These are phyloP conservation scores for Chlorophyllum brunneum DNA, from an alignment of 768 basidiomycete species.

Conservation along the genomic window DNA sequence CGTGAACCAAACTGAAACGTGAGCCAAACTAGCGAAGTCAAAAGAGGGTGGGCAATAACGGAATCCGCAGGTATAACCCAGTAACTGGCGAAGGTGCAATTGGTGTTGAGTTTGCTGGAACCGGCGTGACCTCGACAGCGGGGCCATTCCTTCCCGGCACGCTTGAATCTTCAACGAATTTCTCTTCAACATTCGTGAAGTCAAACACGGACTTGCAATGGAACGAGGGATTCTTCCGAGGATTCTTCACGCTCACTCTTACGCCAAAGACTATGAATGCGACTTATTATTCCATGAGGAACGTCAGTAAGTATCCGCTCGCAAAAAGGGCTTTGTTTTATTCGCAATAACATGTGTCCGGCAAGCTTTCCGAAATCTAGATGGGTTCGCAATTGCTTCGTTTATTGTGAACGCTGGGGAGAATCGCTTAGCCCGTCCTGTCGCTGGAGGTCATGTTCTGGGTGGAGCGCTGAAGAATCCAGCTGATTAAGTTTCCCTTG, in stretches of 20 bases:
- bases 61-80: conserved; percentile 39
- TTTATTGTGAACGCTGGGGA: conserved; percentile 40
- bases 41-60: neutral
- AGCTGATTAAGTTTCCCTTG: too few species aligned
- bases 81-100: conserved; percentile 44
- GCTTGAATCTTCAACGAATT: conserved; percentile 33
- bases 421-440: conserved; percentile 45
- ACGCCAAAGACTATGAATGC: conserved; percentile 40
- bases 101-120: conserved; percentile 61
- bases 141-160: conserved; percentile 38
- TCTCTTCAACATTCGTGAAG: conserved; percentile 31
- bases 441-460: conserved; percentile 40
- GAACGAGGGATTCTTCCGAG: conserved; percentile 56
- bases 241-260: conserved; percentile 54
- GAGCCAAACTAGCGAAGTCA: conserved; percentile 15
- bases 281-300: conserved; percentile 52
- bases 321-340: too few species aligned
- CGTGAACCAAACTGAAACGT: conserved; percentile 46
- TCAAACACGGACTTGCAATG: conserved; percentile 51
- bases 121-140: conserved; percentile 50
- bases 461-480: conserved; percentile 46
- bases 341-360: neutral
- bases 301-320: conserved; percentile 34
- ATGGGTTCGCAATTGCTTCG: conserved; percentile 40
- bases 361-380: conserved; percentile 37